phyloP scores from a whole-genome alignment of 2,329 filamentous ascomycete genomes.

The Colletotrichum phormii region DNA sequence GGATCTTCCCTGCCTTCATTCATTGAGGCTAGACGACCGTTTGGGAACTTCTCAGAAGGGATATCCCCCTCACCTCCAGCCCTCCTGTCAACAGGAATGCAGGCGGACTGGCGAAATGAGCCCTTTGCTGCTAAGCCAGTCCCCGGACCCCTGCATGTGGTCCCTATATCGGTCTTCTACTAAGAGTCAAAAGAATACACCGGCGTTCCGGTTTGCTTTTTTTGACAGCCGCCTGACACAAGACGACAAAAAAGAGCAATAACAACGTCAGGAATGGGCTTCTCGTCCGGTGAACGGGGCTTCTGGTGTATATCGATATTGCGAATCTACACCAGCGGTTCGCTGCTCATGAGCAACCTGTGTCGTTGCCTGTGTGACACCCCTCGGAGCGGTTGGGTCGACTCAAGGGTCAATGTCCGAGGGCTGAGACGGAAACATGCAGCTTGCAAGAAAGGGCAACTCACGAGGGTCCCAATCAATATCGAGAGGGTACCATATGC shows the following conservation, averaged over 20 bases:
- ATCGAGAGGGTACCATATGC: conserved; percentile 1
- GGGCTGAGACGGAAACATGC: conserved; percentile 20
- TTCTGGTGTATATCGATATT: conserved; percentile 5
- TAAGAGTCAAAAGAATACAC: background rate
- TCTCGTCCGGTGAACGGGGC: conserved; percentile 8
- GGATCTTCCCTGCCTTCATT: conserved; percentile 10
- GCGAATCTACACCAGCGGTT: conserved; percentile 4
- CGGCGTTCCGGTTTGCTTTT: conserved; percentile 24
- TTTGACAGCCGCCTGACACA: conserved; percentile 22
- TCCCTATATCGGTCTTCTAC: conserved; percentile 8
- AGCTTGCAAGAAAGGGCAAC: background rate
- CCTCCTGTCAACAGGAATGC: conserved; percentile 26
- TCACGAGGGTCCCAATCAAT: background rate
- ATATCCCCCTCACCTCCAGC: conserved; percentile 9
- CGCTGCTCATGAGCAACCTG: background rate
- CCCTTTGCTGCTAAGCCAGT: background rate
- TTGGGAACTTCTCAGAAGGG: conserved; percentile 10
- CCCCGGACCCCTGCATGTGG: background rate
- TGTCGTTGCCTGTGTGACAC: conserved; percentile 10
- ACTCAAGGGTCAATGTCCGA: conserved; percentile 13
- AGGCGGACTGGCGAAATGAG: conserved; percentile 25
- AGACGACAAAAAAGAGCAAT: background rate
- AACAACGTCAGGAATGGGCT: background rate
- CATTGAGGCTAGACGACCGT: conserved; percentile 13
- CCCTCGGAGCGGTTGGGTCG: background rate